phyloP scores from a whole-genome alignment of 495 filamentous ascomycete genomes.

The Aspergillus incahuasiensis region DNA sequence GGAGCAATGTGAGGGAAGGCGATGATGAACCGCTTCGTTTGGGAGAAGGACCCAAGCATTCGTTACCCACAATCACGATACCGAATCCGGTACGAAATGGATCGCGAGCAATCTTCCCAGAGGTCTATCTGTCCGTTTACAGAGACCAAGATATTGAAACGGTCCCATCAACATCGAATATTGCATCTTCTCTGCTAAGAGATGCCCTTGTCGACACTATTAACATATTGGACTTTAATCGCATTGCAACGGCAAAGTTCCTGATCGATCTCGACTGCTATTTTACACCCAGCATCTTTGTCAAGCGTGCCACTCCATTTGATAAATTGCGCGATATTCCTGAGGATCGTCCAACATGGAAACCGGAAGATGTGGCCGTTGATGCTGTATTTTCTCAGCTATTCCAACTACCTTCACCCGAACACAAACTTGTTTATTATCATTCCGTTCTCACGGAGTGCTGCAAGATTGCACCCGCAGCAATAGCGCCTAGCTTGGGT shows the following conservation, averaged over 20 bases:
- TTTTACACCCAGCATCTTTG: conserved; percentile 81
- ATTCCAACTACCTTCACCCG: conserved; percentile 77
- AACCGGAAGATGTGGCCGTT: conserved; percentile 94
- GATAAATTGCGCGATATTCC: conserved; percentile 75
- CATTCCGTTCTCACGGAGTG: conserved; percentile 90
- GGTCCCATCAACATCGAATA: conserved; percentile 69
- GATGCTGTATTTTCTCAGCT: conserved; percentile 96
- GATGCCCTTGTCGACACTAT: conserved; percentile 91
- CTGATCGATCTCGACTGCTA: conserved; percentile 94
- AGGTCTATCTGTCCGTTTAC: conserved; percentile 91
- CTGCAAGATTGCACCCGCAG: conserved; percentile 91
- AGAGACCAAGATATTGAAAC: conserved; percentile 85
- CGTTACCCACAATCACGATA: conserved; percentile 68
- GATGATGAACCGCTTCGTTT: conserved; percentile 41
- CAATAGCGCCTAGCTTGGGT: conserved; percentile 91
- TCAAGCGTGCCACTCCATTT: conserved; percentile 86
- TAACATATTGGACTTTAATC: conserved; percentile 89
- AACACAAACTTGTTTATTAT: conserved; percentile 95
- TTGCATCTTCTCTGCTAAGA: conserved; percentile 75
- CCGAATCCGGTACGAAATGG: conserved; percentile 72
- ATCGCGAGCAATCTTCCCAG: conserved; percentile 74
- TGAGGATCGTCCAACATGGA: conserved; percentile 74
- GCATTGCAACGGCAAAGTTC: conserved; percentile 77
- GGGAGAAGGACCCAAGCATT: conserved; percentile 59
- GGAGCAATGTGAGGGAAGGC: conserved; percentile 47